These are phyloP conservation scores for Solanum dulcamara DNA, from an alignment of 257 asterid genomes.

Conservation along the genomic window DNA sequence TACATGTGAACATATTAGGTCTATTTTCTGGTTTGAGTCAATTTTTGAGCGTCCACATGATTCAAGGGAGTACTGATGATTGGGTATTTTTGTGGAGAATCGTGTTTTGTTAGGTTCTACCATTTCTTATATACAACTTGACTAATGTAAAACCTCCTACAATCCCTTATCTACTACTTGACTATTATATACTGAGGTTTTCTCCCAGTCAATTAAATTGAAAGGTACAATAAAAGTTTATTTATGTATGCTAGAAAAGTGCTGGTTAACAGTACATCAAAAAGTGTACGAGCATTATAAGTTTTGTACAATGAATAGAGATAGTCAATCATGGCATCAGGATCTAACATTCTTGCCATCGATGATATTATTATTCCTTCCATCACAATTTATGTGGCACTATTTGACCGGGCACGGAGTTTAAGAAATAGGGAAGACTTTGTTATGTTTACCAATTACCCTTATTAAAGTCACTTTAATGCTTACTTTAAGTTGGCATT, in stretches of 20 bases:
- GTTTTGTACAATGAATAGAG: neutral
- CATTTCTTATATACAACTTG: neutral
- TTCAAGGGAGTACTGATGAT: neutral
- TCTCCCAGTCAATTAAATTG: neutral
- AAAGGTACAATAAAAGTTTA: neutral
- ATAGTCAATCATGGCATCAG: neutral
- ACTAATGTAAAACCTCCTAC: neutral
- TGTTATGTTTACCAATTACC: neutral
- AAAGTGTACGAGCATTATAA: neutral
- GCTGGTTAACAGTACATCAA: neutral
- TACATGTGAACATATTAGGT: neutral
- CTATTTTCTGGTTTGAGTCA: neutral
- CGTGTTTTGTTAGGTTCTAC: neutral
- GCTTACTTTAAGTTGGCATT: neutral
- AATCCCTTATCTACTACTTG: neutral
- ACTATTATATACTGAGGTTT: neutral
- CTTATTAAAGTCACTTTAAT: neutral
- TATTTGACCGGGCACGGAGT: neutral
- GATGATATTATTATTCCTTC: neutral
- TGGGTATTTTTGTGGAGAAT: neutral
- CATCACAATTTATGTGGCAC: neutral
- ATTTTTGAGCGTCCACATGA: neutral
- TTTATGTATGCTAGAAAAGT: neutral
- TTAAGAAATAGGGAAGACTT: neutral
- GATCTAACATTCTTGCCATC: neutral